Evolutionary conservation across 768 basidiomycete species (phyloP), one percentile per base, ranked within the genome.

Genomic region (Calocybe gangraenosa): DNA sequence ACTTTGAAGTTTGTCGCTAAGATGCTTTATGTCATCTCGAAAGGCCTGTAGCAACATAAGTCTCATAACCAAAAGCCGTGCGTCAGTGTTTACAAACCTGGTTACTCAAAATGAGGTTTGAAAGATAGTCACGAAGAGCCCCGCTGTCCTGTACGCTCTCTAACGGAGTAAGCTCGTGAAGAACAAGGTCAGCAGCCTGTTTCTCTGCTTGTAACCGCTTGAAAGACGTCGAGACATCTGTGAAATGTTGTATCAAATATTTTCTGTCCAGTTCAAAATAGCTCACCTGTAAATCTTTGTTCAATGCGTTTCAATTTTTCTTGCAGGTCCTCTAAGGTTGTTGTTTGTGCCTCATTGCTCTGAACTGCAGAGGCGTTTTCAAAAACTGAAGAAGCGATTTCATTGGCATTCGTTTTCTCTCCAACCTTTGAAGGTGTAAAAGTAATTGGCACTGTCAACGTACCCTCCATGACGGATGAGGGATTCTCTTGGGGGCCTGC

Each of bases 181-280:
- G 64, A 3, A 91, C 66, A 9, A 68, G 62, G 55, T 93, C 87
- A 31, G 80, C 81, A 13, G 81, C 80, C 8, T 68, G 58, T 55
- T 84, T 84, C 64, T 91, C 85, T 0, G 79, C 76, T 52, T 87
- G 86, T 28, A 92, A 66, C 50, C 76, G 73, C 60, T 86, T 83
- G 68, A 85, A 88, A 9, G 89, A 88, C 3, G 70, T 76, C 8
- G 88, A 87, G 2, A 92, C 78, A 58, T 90, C 90, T 92, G 39
- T n/a, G 21, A 18, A 9, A 41, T 55, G 42, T 48, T 18, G 5
- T 5, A 7, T 35, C 7, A n/a, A n/a, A n/a, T 14, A 35, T n/a
- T 5, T 14, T 6, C 34, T 7, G 6, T 35, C 34, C 14, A 18
- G 34, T 7, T 35, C 7, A 18, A n/a, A 14, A 14, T 35, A 18